These are phyloP conservation scores for Micractinium conductrix DNA, from an alignment of 139 green algal genomes.

Conservation along the genomic window DNA sequence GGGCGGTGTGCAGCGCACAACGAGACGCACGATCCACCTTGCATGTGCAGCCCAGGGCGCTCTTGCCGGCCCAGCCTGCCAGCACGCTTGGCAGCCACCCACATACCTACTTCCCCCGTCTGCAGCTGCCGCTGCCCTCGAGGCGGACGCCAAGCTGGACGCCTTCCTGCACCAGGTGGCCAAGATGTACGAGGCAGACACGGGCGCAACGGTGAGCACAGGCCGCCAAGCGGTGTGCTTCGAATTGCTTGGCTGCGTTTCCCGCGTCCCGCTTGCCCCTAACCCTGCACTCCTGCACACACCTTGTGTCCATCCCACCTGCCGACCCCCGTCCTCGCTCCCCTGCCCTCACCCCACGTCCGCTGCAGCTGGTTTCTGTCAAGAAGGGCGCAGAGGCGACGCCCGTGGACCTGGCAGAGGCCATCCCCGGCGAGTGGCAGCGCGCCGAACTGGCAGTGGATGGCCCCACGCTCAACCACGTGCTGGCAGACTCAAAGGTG, in stretches of 20 bases:
- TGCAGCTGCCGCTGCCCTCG: background rate
- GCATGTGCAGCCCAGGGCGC: too few relatives aligned
- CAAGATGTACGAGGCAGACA: constrained; percentile 4
- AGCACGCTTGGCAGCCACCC: too few relatives aligned
- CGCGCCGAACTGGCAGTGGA: constrained; percentile 82
- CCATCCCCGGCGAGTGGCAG: constrained; percentile 38
- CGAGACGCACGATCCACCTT: too few relatives aligned
- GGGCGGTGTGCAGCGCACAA: too few relatives aligned
- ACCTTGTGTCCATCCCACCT: too few relatives aligned
- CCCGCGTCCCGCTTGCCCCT: too few relatives aligned
- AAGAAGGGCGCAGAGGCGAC: background rate
- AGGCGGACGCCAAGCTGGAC: constrained; percentile 18
- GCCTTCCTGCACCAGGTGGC: constrained; percentile 4
- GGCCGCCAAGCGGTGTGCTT: too few relatives aligned
- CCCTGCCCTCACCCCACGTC: background rate
- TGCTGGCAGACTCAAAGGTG: constrained; percentile 55
- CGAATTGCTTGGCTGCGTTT: too few relatives aligned
- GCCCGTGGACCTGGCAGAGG: background rate
- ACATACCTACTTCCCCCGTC: background rate
- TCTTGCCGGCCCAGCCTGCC: too few relatives aligned
- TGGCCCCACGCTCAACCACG: constrained; percentile 79
- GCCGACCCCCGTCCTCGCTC: too few relatives aligned
- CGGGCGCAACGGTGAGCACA: background rate
- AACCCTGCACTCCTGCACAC: too few relatives aligned
- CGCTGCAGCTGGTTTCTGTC: background rate